Conservation (phyloP, 2,329 filamentous ascomycete genomes). For the Coniochaeta sp. region DNA sequence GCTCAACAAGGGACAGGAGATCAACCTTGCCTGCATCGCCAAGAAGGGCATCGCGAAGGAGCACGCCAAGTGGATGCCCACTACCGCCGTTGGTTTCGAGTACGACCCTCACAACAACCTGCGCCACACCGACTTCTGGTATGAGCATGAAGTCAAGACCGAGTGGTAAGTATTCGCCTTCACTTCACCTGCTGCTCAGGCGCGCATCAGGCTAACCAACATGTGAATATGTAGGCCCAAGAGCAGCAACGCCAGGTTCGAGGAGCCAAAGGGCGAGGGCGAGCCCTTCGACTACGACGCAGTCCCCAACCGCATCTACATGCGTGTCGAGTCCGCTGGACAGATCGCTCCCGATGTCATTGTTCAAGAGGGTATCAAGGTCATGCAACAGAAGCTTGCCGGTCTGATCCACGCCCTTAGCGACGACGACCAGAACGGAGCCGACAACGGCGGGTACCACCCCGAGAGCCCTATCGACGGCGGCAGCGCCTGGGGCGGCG, state of each 20-base stretch:
- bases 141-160: conserved; percentile 71
- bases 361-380: conserved; percentile 79
- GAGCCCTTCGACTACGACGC: conserved; percentile 90
- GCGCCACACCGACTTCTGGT: conserved; percentile 89
- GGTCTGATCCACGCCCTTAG: conserved; percentile 53
- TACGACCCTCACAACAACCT: conserved; percentile 98
- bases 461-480: conserved; percentile 56
- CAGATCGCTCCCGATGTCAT: conserved; percentile 85
- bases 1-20: conserved; percentile 79
- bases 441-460: conserved; percentile 45
- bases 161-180: conserved; percentile 66
- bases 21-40: conserved; percentile 85
- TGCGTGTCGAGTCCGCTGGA: conserved; percentile 85
- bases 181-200: neutral
- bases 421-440: conserved; percentile 29
- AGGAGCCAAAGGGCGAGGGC: conserved; percentile 72
- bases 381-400: conserved; percentile 85
- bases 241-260: conserved; percentile 72
- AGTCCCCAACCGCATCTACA: conserved; percentile 78
- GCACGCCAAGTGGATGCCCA: conserved; percentile 96
- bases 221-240: conserved; percentile 54
- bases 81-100: conserved; percentile 88
- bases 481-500: conserved; percentile 49
- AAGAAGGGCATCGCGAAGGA: conserved; percentile 99
- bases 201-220: neutral